phyloP scores from a whole-genome alignment of 805 yeast species.

The Sporopachydermia lactativora region DNA sequence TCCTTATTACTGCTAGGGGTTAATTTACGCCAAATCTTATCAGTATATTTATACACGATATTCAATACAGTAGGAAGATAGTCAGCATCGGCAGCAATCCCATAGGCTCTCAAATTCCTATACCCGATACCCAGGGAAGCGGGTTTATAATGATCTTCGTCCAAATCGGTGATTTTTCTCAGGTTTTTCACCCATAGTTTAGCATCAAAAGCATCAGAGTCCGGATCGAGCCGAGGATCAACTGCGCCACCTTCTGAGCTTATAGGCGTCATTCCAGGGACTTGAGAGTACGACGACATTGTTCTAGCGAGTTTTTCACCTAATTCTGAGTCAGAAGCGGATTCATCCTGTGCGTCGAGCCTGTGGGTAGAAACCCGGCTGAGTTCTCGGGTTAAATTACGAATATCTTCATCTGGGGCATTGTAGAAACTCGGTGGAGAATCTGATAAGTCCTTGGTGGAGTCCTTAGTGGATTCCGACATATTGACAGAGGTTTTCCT shows the following conservation, averaged over 20 bases:
- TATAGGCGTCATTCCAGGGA: constrained; percentile 1
- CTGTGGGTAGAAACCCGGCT: too few species aligned
- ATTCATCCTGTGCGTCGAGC: too few species aligned
- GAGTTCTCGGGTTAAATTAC: too few species aligned
- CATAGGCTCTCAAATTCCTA: constrained; percentile 43
- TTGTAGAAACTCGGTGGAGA: too few species aligned
- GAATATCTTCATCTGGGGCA: too few species aligned
- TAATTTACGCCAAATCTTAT: constrained; percentile 12
- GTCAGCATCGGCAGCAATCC: constrained; percentile 55
- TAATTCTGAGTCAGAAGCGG: neutral
- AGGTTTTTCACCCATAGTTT: constrained; percentile 56
- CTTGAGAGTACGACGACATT: neutral
- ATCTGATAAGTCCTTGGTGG: too few species aligned
- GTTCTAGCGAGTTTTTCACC: neutral
- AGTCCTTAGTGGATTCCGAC: too few species aligned
- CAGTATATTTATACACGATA: constrained; percentile 21
- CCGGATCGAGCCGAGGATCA: constrained; percentile 41
- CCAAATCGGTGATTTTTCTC: constrained; percentile 35
- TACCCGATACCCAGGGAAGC: constrained; percentile 45
- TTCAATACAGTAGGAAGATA: constrained; percentile 47
- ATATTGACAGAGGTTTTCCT: too few species aligned
- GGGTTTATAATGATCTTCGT: constrained; percentile 51
- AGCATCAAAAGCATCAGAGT: constrained; percentile 41
- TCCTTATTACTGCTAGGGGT: constrained; percentile 17
- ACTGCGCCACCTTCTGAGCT: constrained; percentile 1